Base-by-base conservation (phyloP, 108 stramenopile genomes). In the Stephanodiscus triporus region DNA sequence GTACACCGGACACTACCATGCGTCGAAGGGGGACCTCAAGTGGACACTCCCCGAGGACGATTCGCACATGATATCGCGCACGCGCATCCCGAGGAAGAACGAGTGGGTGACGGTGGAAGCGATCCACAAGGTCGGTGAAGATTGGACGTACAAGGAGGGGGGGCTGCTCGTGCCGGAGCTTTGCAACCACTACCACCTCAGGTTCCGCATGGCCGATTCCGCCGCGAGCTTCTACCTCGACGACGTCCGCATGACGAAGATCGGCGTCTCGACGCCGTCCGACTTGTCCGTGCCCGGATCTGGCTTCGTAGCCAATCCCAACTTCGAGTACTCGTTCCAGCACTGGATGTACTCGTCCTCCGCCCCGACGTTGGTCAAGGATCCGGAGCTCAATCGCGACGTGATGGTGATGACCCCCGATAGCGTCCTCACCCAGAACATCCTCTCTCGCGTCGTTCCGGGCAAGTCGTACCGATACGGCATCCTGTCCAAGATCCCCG, bases 141-240 rank as follows among this genome's bases (percentile, higher is more conserved):
- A 78, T 62, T 78, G 77, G 77, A 78, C 63, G 13, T 72, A 58
- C 59, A 54, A 49, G 16, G 40, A 49, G 16, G 40, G 60, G 6
- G 58, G 54, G 36, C 22, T 53, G 6, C 66, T 78, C 47, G 16
- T 13, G 4, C 77, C 77, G 22, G 63, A 48, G 48, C n/a, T 22
- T 3, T 78, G 77, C 43, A 78, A 72, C 30, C 70, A 78, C 32
- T 78, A 71, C 49, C 77, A 78, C 20, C 58, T 78, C 45, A 47
- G 77, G 50, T 72, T 78, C 34, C 57, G 58, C 32, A 17, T 70
- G 43, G 63, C 54, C 23, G 42, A 32, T 9, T 59, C 69, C 19
- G 26, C 45, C 20, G 60, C 70, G 9, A 72, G 70, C 32, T 78
- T 50, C 19, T 59, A 70, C 30, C 22, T 78, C 47, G 77, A 78